phyloP scores from a whole-genome alignment of 164 flowering plant species.

The Magnolia sinica region DNA sequence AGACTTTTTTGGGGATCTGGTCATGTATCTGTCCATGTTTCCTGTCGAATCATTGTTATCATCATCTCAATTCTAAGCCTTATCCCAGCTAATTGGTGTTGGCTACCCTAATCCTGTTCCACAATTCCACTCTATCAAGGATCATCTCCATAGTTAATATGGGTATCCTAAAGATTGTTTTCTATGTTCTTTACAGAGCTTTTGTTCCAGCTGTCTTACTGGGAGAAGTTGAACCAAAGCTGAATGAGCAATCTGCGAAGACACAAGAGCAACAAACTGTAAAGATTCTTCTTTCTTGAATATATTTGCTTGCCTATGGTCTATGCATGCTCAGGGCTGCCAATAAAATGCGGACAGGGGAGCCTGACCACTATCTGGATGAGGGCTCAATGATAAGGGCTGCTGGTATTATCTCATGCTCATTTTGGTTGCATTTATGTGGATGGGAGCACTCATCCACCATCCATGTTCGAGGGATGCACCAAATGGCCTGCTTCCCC shows the following conservation, averaged over 20 bases:
- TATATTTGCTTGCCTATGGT: neutral
- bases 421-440: neutral
- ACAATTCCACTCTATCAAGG: too few species aligned
- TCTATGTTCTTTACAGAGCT: constrained; percentile 49
- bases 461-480: neutral
- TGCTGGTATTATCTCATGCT: neutral
- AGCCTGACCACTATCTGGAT: neutral
- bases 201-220: constrained; percentile 96
- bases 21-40: neutral
- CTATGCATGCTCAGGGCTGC: neutral
- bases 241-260: constrained; percentile 64
- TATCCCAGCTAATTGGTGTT: neutral
- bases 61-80: neutral
- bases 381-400: neutral
- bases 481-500: neutral
- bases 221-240: constrained; percentile 86
- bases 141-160: neutral
- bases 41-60: neutral
- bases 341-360: neutral
- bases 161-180: neutral
- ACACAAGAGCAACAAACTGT: constrained; percentile 63
- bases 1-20: neutral
- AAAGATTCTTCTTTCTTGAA: constrained; percentile 19
- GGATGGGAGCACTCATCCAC: neutral
- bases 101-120: too few species aligned